These are phyloP conservation scores for Backusella morwellensis DNA, from an alignment of 192 early-diverging fungal genomes.

Conservation along the genomic window DNA sequence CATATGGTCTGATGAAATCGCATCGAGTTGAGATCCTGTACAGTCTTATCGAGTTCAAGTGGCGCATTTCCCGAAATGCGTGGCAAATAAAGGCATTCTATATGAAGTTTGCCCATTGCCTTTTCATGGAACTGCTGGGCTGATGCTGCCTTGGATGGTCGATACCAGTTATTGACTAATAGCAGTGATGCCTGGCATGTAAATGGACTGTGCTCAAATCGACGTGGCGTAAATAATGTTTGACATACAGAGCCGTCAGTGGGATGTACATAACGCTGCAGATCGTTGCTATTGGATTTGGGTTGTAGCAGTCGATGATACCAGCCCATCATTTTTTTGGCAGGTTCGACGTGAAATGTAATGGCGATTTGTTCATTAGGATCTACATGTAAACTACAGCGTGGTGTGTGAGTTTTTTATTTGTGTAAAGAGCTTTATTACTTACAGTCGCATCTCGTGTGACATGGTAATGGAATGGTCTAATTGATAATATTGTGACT, in stretches of 20 bases:
- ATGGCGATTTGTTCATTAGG: not conserved
- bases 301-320: not conserved
- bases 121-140: not conserved
- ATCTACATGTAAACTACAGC: not conserved
- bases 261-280: not conserved
- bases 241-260: not conserved
- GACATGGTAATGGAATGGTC: not conserved
- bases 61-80: not conserved
- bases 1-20: not conserved
- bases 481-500: not conserved
- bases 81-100: not conserved
- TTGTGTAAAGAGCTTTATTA: not conserved
- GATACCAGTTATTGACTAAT: not conserved
- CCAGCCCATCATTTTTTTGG: not conserved
- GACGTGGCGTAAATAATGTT: slow-evolving; percentile 4
- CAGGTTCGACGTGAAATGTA: not conserved
- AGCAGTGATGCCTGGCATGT: not conserved
- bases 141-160: not conserved
- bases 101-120: not conserved
- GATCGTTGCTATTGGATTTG: not conserved
- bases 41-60: not conserved
- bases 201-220: not conserved
- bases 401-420: not conserved
- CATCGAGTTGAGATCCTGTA: slow-evolving; percentile 2
- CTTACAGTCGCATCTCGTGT: not conserved